Percentiles rank a stretch among this genome's conserved stretches.
phyloP scores from a whole-genome alignment of 768 basidiomycete genomes.

The Russula olivacea region DNA sequence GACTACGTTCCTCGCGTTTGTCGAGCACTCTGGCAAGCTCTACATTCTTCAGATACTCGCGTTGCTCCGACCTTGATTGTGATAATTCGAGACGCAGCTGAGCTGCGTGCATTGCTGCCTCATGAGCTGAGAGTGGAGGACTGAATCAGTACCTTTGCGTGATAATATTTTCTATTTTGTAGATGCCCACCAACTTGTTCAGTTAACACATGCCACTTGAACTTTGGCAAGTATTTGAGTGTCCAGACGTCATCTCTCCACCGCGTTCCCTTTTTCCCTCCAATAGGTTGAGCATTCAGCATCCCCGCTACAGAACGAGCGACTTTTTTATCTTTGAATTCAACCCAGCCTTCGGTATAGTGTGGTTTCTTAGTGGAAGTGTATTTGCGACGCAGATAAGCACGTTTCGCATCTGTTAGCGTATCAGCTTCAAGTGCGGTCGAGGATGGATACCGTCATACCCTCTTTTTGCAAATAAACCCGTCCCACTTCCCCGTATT shows the following conservation, averaged over 20 bases:
- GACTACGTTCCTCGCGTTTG: slow-evolving; percentile 53
- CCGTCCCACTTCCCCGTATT: slow-evolving; percentile 83
- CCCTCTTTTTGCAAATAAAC: slow-evolving; percentile 95
- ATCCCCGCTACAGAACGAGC: slow-evolving; percentile 88
- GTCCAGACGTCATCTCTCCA: slow-evolving; percentile 99
- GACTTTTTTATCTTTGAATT: slow-evolving; percentile 91
- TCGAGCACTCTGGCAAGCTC: slow-evolving; percentile 84
- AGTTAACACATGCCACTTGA: slow-evolving; percentile 98
- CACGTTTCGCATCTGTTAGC: slow-evolving; percentile 70
- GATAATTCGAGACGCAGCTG: slow-evolving; percentile 88
- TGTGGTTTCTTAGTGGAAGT: slow-evolving; percentile 81
- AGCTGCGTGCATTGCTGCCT: slow-evolving; percentile 81
- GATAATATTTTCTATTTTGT: neutral
- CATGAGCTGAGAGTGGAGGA: slow-evolving; percentile 59
- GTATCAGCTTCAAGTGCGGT: neutral
- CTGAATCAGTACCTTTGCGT: neutral
- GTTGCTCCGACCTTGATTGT: slow-evolving; percentile 82
- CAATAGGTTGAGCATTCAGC: slow-evolving; percentile 94
- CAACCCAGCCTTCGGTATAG: slow-evolving; percentile 97
- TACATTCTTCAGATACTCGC: slow-evolving; percentile 89
- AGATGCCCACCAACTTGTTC: slow-evolving; percentile 87
- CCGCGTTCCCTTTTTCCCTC: slow-evolving; percentile 82
- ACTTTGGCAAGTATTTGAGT: slow-evolving; percentile 96
- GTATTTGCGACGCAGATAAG: slow-evolving; percentile 74
- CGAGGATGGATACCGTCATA: slow-evolving; percentile 30